Evolutionary conservation across 2,329 filamentous ascomycete genomes (phyloP).

Genomic region (Ambrosiella beaveri): DNA sequence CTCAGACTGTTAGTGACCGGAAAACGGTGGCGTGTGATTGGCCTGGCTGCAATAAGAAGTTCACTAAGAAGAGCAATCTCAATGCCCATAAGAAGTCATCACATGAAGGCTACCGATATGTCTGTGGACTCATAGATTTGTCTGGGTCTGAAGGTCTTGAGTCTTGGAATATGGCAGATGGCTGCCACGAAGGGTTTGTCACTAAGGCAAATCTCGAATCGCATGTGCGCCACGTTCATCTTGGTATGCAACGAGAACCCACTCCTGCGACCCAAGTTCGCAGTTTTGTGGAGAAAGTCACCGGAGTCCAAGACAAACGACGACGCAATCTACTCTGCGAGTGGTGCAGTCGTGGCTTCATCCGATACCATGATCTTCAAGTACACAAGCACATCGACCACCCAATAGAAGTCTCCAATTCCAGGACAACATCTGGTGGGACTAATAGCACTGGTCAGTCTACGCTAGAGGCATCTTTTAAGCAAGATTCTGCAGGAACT

Average conservation of each 20-base stretch:
- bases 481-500: too few relatives aligned
- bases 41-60: constrained; percentile 53
- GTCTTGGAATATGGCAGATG: constrained; percentile 46
- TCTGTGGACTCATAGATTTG: constrained; percentile 61
- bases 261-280: constrained; percentile 13
- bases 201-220: constrained; percentile 68
- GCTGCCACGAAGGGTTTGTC: constrained; percentile 59
- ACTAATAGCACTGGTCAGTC: neutral
- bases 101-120: constrained; percentile 59
- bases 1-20: constrained; percentile 41
- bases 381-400: constrained; percentile 25
- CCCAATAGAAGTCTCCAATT: neutral
- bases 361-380: constrained; percentile 33
- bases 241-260: constrained; percentile 36
- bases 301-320: constrained; percentile 24
- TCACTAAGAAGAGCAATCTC: constrained; percentile 71
- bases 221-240: constrained; percentile 67
- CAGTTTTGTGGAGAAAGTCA: constrained; percentile 27
- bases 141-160: constrained; percentile 28
- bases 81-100: constrained; percentile 61
- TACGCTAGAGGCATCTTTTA: too few relatives aligned
- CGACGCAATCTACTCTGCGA: constrained; percentile 30
- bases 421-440: neutral
- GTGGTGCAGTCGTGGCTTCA: constrained; percentile 28
- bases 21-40: constrained; percentile 51